Percentiles rank a stretch among this genome's conserved stretches.
Conservation (phyloP, 1,284 basidiomycete genomes). For the Singerocomus inundabilis region DNA sequence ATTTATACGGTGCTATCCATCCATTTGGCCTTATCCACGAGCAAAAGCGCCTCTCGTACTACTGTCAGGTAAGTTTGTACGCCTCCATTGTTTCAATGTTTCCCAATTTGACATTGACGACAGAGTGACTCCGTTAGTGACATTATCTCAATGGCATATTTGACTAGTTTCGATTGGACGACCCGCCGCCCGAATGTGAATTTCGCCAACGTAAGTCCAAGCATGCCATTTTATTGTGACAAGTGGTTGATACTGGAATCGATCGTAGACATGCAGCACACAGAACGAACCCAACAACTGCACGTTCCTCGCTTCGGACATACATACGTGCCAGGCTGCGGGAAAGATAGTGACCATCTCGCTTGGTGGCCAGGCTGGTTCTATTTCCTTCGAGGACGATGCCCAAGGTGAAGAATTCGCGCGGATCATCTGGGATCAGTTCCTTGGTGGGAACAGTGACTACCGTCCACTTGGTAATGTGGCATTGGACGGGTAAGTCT, state of each 20-base stretch:
- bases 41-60: constrained; percentile 31
- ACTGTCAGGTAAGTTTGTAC: constrained; percentile 21
- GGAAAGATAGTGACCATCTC: constrained; percentile 68
- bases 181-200: constrained; percentile 60
- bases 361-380: constrained; percentile 61
- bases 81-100: background rate
- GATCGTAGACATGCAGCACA: constrained; percentile 40
- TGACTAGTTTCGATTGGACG: constrained; percentile 53
- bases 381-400: constrained; percentile 48
- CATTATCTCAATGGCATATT: constrained; percentile 58
- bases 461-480: constrained; percentile 62
- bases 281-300: constrained; percentile 58
- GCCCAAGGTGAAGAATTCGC: constrained; percentile 53
- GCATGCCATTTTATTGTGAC: background rate
- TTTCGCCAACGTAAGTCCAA: constrained; percentile 51
- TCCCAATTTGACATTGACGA: background rate
- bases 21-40: constrained; percentile 21
- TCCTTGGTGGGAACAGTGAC: constrained; percentile 49
- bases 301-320: constrained; percentile 51
- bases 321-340: constrained; percentile 57
- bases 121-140: constrained; percentile 20
- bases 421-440: constrained; percentile 62
- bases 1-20: constrained; percentile 32
- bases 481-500: constrained; percentile 59
- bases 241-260: background rate